phyloP scores from a whole-genome alignment of 2,329 filamentous ascomycete species.

The Xenoacremonium recifei region DNA sequence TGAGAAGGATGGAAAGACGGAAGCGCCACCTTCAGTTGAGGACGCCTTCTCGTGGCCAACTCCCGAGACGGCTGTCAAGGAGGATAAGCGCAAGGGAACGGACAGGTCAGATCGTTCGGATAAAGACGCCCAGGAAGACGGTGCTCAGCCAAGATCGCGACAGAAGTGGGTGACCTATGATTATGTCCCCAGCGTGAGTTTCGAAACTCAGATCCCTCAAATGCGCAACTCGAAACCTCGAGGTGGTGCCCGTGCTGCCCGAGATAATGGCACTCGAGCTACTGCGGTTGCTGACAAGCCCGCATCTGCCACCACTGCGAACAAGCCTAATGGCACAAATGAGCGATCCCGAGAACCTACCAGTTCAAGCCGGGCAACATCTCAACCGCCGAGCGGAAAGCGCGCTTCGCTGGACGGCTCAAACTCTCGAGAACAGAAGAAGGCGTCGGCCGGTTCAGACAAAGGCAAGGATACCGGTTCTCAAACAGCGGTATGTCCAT shows the following conservation, averaged over 20 bases:
- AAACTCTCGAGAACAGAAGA: conserved; percentile 41
- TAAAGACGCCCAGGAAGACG: conserved; percentile 58
- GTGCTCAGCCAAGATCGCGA: conserved; percentile 43
- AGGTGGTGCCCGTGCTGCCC: conserved; percentile 45
- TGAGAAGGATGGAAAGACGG: conserved; percentile 40
- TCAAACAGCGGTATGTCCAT: conserved; percentile 40
- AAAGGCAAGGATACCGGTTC: conserved; percentile 41
- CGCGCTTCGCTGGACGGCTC: conserved; percentile 42
- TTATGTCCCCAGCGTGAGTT: conserved; percentile 81
- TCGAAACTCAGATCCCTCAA: conserved; percentile 75
- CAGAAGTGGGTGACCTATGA: conserved; percentile 81
- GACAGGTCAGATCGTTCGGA: conserved; percentile 62
- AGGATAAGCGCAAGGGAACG: conserved; percentile 70
- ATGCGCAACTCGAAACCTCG: conserved; percentile 50
- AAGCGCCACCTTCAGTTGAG: conserved; percentile 61
- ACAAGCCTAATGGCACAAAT: conserved; percentile 33
- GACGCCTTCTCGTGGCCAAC: conserved; percentile 89
- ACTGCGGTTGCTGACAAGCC: conserved; percentile 38
- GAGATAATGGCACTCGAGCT: conserved; percentile 33
- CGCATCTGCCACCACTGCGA: conserved; percentile 23
- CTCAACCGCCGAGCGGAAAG: conserved; percentile 41
- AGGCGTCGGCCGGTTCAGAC: conserved; percentile 36
- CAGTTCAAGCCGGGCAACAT: conserved; percentile 33
- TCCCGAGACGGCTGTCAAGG: conserved; percentile 69
- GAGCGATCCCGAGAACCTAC: conserved; percentile 37